Conservation (phyloP, 805 yeast genomes). For the Kazachstania viticola region DNA sequence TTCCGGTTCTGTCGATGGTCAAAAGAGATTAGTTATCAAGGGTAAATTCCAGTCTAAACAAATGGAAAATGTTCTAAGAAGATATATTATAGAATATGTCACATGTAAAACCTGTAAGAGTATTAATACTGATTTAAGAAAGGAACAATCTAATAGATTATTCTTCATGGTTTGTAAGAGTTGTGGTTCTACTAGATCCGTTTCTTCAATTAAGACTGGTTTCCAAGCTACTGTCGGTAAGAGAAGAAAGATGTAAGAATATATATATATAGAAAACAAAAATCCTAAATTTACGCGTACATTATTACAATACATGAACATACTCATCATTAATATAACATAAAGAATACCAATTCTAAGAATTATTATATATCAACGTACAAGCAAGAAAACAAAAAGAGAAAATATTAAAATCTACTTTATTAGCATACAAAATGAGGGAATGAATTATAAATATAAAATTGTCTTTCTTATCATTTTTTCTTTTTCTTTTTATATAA, state of each 20-base stretch:
- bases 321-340: too few relatives aligned
- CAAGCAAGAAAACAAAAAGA: too few relatives aligned
- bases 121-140: conserved; percentile 88
- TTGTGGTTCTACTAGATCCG: conserved; percentile 96
- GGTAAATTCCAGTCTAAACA: conserved; percentile 98
- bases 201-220: conserved; percentile 96
- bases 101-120: conserved; percentile 98
- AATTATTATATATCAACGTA: too few relatives aligned
- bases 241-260: conserved; percentile 50
- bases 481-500: too few relatives aligned
- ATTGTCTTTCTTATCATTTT: too few relatives aligned
- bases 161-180: conserved; percentile 96
- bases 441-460: too few relatives aligned
- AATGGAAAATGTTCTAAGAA: conserved; percentile 89
- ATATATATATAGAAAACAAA: not conserved
- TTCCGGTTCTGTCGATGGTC: conserved; percentile 97
- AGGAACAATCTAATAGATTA: conserved; percentile 92
- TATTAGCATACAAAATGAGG: too few relatives aligned
- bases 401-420: too few relatives aligned
- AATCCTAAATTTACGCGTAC: too few relatives aligned
- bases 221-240: conserved; percentile 96
- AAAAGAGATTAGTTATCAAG: conserved; percentile 89
- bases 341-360: too few relatives aligned
- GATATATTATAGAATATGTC: conserved; percentile 94
- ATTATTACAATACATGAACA: too few relatives aligned